Evolutionary conservation across 2,329 filamentous ascomycete species (phyloP), one percentile per base, ranked within the genome.

Genomic region (Ascochyta lentis): DNA sequence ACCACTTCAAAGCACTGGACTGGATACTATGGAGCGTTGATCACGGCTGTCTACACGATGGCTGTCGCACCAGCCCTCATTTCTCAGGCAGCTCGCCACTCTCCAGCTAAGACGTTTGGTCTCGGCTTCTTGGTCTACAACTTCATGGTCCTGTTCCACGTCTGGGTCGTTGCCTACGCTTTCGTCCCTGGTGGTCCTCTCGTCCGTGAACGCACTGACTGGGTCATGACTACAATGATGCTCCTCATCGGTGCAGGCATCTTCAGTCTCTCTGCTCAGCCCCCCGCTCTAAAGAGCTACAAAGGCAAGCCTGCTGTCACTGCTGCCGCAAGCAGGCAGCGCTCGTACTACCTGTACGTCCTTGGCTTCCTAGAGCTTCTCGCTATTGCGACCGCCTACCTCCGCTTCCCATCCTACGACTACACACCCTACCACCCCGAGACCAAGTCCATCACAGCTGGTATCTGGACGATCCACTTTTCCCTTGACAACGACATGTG

Each of bases 391-490:
- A 84, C 92, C 23, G 91, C 93, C 0, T 97, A 96, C 75, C 83
- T 93, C 49, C 91, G 95, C 59, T 97, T 98, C 81, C 95, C 95
- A 0, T 89, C 88, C 2, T 94, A 97, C 73, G 88, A 98, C 78
- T 96, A 97, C 79, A 86, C 86, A 52, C 91, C 95, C 0, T 93
- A 98, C 76, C 94, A 99, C 73, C 85, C 86, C 34, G 87, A 96
- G 49, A 89, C 93, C 60, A 95, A 95, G 65, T 80, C 96, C 49
- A 84, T 97, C 56, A 98, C 96, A 0, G 92, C 92, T 1, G 95
- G 95, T 65, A 98, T 99, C 74, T 99, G 95, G 95, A 99, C 95
- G 0, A 93, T 98, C 52, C 95, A 99, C 79, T 99, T 99, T 76
- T 93, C 91, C 13, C 86, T 99, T 19, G 95, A 99, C 78, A 98